A percentile compares a stretch with the other conserved stretches of the same genome.
phyloP scores from a whole-genome alignment of 1,284 basidiomycete species.

The Austropuccinia psidii region DNA sequence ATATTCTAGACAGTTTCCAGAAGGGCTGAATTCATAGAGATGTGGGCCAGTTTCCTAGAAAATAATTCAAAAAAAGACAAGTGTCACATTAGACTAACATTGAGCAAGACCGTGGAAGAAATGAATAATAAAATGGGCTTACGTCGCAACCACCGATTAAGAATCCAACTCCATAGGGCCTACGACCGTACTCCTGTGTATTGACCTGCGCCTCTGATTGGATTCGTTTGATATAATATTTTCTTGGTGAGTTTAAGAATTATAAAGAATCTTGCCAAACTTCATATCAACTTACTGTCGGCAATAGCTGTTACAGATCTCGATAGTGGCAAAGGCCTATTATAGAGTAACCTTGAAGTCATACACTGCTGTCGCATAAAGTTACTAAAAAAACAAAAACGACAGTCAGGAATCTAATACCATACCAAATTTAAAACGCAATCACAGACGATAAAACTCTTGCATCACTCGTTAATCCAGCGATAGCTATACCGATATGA shows the following conservation, averaged over 20 bases:
- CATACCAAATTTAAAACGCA: background rate
- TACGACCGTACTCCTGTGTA: constrained; percentile 94
- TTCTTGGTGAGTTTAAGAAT: background rate
- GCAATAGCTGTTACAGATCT: constrained; percentile 87
- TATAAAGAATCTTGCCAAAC: no score
- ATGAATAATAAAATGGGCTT: constrained; percentile 38
- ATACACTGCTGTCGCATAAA: constrained; percentile 99
- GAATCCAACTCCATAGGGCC: constrained; percentile 98
- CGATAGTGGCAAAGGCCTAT: constrained; percentile 86
- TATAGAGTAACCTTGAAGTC: constrained; percentile 87
- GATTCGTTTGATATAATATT: background rate
- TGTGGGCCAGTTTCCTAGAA: constrained; percentile 75
- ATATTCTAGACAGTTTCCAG: constrained; percentile 96
- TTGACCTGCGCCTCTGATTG: constrained; percentile 87
- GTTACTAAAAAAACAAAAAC: constrained; percentile 57
- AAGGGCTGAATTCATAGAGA: constrained; percentile 95
- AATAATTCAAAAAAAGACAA: background rate
- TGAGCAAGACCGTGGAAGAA: constrained; percentile 24
- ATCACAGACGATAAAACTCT: constrained; percentile 76
- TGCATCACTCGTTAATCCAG: constrained; percentile 94
- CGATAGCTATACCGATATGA: constrained; percentile 97
- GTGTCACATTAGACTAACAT: background rate
- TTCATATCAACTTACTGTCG: constrained; percentile 70
- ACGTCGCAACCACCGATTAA: constrained; percentile 89
- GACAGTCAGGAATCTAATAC: background rate